Evolutionary conservation across 2,329 filamentous ascomycete species (phyloP).

Genomic region (Diaporthe australafricana): DNA sequence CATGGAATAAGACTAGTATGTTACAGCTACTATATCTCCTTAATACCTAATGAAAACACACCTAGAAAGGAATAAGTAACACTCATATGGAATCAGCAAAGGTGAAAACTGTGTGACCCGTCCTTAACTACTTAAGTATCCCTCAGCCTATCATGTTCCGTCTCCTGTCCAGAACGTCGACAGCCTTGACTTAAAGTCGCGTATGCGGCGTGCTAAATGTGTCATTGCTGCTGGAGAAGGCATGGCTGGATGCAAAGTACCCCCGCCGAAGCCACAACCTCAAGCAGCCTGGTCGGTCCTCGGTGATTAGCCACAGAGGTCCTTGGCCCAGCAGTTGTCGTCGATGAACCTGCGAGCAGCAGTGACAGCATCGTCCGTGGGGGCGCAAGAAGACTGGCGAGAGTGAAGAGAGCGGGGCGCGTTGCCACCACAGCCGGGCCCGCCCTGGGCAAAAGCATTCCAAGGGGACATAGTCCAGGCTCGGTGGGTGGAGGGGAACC

Average conservation of each 20-base stretch:
- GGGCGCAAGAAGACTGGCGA: neutral
- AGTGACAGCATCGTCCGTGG: neutral
- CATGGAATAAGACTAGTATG: neutral
- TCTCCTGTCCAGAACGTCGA: neutral
- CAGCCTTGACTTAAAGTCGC: neutral
- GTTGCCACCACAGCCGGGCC: neutral
- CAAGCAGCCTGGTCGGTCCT: neutral
- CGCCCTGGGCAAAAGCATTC: neutral
- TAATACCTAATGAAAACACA: neutral
- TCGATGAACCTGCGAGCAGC: constrained; percentile 4
- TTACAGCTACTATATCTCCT: neutral
- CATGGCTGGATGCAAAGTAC: neutral
- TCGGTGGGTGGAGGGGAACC: neutral
- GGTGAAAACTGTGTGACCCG: neutral
- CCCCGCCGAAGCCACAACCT: neutral
- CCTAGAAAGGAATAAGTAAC: neutral
- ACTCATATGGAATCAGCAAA: neutral
- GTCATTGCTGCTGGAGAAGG: neutral
- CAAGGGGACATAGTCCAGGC: constrained; percentile 24
- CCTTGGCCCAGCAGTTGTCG: neutral
- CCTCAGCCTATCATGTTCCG: neutral
- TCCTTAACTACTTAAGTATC: neutral
- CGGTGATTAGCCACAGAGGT: neutral
- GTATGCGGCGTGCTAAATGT: neutral
- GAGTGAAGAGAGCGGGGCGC: neutral